Percentiles rank a stretch among this genome's conserved stretches.
These are phyloP conservation scores for Didymella pinodella DNA, from an alignment of 2,329 filamentous ascomycete genomes.

Conservation along the genomic window DNA sequence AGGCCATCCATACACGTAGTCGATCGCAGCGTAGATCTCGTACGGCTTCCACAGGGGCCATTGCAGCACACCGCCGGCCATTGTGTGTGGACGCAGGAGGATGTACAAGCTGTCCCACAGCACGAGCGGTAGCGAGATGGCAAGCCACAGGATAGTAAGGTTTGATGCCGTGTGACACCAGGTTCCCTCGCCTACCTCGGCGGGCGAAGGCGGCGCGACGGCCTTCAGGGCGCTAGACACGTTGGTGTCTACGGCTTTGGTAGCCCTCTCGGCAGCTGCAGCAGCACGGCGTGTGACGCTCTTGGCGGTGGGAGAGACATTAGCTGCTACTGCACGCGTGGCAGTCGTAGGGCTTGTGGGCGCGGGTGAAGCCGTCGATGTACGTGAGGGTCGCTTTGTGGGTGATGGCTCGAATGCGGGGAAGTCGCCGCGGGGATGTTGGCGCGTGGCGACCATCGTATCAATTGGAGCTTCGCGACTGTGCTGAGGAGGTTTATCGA, in stretches of 20 bases:
- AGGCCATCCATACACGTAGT: slow-evolving; percentile 82
- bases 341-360: slow-evolving; percentile 33
- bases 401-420: slow-evolving; percentile 47
- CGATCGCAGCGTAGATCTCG: slow-evolving; percentile 78
- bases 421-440: slow-evolving; percentile 48
- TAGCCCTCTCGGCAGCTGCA: slow-evolving; percentile 20
- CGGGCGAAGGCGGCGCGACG: slow-evolving; percentile 32
- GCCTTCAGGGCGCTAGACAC: slow-evolving; percentile 29
- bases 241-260: slow-evolving; percentile 29
- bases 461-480: neutral
- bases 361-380: slow-evolving; percentile 45
- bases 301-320: slow-evolving; percentile 26
- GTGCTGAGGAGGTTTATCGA: neutral
- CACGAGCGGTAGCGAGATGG: slow-evolving; percentile 78
- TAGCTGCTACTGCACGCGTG: slow-evolving; percentile 1
- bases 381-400: slow-evolving; percentile 46
- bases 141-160: slow-evolving; percentile 73
- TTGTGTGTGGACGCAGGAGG: slow-evolving; percentile 78
- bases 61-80: slow-evolving; percentile 79
- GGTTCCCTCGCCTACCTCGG: slow-evolving; percentile 24
- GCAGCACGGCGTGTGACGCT: slow-evolving; percentile 37
- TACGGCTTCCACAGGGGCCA: slow-evolving; percentile 79
- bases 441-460: slow-evolving; percentile 52
- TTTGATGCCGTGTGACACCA: slow-evolving; percentile 70
- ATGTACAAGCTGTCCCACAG: slow-evolving; percentile 84